Base-by-base conservation (phyloP, 1,284 basidiomycete genomes). In the Testicularia cyperi region DNA sequence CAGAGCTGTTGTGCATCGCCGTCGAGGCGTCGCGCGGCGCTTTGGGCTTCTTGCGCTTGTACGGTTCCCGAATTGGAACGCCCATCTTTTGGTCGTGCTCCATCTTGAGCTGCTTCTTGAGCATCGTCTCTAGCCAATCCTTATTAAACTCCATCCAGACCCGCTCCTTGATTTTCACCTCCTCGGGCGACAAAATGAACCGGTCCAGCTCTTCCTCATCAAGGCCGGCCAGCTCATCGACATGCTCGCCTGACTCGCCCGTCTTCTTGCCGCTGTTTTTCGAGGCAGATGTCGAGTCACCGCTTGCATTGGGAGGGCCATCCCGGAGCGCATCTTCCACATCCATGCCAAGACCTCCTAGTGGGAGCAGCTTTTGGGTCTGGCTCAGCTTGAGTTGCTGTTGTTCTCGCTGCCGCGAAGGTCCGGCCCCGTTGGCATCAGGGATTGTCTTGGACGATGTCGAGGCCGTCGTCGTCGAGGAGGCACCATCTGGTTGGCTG, bases 111-210 rank as follows among this genome's bases (percentile, higher is more conserved):
- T 72, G 70, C 36, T 68, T 69, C 22, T 68, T 61, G 36, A 76
- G 61, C 29, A 56, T 63, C 34, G 88, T 86, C 75, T 95, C 89
- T 38, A 98, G 79, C 79, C 95, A 98, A 42, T 95, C 91, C 62
- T 84, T 84, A 78, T 98, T 98, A 75, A 92, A 82, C 78, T 94
- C 91, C 54, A 97, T 88, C 95, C 95, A 98, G 15, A 98, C 85
- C 20, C 92, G 85, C 72, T 94, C 91, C 77, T 92, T 95, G 72
- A 91, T 83, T 74, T 83, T 84, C 6, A 90, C 86, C 77, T 97
- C 94, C 20, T 89, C 88, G 34, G 88, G 86, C 10, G 83, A 86
- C 35, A 96, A 79, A 48, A 95, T 81, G 75, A 79, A 91, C 20
- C 79, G 80, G 74, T 97, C 90, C 33, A 98, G 81, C 77, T 99